Percentiles rank a stretch among this genome's conserved stretches.
Conservation (phyloP, 2,329 filamentous ascomycete species). For the Tetracladium maxilliforme region DNA sequence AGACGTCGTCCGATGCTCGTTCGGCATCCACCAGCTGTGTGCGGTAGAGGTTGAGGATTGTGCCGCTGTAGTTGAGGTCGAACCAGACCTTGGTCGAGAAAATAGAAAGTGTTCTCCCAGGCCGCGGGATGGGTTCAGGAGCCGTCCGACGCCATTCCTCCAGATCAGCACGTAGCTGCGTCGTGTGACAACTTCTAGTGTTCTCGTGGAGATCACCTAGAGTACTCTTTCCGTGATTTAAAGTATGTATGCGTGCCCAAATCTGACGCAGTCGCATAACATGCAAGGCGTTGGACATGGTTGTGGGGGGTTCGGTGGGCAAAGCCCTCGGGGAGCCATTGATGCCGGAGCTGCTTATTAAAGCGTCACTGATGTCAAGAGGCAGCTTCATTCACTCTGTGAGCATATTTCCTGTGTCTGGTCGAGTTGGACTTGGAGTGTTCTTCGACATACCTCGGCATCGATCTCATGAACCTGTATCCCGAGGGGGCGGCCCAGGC, state of each 20-base stretch:
- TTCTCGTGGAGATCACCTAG: too few relatives aligned
- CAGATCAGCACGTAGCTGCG: too few relatives aligned
- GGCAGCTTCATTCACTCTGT: neutral
- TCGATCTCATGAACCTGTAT: slow-evolving; percentile 12
- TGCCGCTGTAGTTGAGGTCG: slow-evolving; percentile 19
- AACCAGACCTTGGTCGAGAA: slow-evolving; percentile 23
- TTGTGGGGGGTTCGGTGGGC: slow-evolving; percentile 10
- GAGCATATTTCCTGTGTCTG: neutral
- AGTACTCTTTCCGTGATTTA: too few relatives aligned
- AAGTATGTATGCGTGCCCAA: too few relatives aligned
- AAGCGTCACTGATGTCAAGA: slow-evolving; percentile 1
- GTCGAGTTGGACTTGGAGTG: too few relatives aligned
- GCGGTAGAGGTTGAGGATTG: slow-evolving; percentile 21
- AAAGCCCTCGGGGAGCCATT: slow-evolving; percentile 3
- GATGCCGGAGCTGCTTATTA: slow-evolving; percentile 1
- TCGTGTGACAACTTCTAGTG: too few relatives aligned
- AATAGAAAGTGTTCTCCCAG: slow-evolving; percentile 14
- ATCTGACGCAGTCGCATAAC: too few relatives aligned
- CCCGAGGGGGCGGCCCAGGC: slow-evolving; percentile 14
- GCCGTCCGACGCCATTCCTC: too few relatives aligned
- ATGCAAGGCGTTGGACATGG: slow-evolving; percentile 5
- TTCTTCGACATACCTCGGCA: slow-evolving; percentile 11
- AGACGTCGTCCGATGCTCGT: too few relatives aligned
- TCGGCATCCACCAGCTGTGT: too few relatives aligned
- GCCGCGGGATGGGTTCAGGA: too few relatives aligned